A percentile compares a stretch with the other conserved stretches of the same genome.
Evolutionary conservation across 805 yeast species (phyloP).

Genomic region (Scheffersomyces amazonensis): DNA sequence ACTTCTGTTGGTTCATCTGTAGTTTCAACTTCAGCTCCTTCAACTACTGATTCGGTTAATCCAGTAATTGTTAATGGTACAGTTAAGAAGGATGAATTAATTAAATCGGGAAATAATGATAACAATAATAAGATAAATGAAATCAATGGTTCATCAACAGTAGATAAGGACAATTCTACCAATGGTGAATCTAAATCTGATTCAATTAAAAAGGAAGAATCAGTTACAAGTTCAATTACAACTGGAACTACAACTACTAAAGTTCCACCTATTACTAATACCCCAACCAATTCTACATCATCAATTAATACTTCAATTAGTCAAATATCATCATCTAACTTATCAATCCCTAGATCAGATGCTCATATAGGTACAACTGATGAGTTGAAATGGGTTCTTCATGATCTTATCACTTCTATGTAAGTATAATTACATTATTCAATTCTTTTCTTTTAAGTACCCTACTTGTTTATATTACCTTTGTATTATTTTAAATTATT

Average conservation of each 20-base stretch:
- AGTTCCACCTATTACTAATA: background rate
- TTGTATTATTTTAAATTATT: constrained; percentile 1
- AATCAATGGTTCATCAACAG: background rate
- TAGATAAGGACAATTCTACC: background rate
- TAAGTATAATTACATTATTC: constrained; percentile 12
- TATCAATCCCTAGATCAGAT: constrained; percentile 14
- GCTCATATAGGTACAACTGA: constrained; percentile 57
- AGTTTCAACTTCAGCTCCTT: background rate
- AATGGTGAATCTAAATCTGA: constrained; percentile 1
- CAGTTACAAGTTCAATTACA: background rate
- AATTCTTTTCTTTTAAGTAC: background rate
- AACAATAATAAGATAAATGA: too few species aligned
- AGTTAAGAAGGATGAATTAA: background rate
- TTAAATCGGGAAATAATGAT: too few species aligned
- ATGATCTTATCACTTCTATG: constrained; percentile 54
- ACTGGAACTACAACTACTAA: background rate
- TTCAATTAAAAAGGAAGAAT: constrained; percentile 4
- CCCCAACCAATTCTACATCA: background rate
- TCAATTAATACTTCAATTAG: constrained; percentile 1
- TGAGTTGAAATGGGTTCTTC: constrained; percentile 69
- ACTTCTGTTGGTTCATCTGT: background rate
- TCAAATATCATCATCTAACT: constrained; percentile 6
- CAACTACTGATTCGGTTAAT: background rate
- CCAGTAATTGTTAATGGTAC: background rate
- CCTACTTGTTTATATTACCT: background rate